phyloP scores from a whole-genome alignment of 2,329 filamentous ascomycete species.

The Cadophora sp. region DNA sequence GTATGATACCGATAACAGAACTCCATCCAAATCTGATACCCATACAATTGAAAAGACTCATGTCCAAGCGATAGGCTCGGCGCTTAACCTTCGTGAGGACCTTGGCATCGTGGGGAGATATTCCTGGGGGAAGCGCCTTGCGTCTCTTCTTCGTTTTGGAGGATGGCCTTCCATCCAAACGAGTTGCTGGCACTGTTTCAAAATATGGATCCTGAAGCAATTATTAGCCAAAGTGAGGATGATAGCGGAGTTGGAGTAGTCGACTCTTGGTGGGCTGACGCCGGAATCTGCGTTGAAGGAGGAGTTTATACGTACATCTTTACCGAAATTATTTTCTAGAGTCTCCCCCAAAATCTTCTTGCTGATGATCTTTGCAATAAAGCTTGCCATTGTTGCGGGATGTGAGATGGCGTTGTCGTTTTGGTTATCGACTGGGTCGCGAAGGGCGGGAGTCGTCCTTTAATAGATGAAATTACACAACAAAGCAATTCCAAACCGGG shows the following conservation, averaged over 20 bases:
- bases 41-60: slow-evolving; percentile 80
- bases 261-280: not conserved
- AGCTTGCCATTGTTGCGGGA: slow-evolving; percentile 55
- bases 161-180: slow-evolving; percentile 66
- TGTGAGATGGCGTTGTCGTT: slow-evolving; percentile 14
- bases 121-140: slow-evolving; percentile 82
- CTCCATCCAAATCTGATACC: slow-evolving; percentile 90
- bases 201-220: slow-evolving; percentile 84
- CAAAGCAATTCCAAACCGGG: slow-evolving; percentile 25
- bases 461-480: slow-evolving; percentile 28
- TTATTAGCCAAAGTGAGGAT: slow-evolving; percentile 8
- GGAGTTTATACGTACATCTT: slow-evolving; percentile 51
- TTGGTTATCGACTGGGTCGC: not conserved
- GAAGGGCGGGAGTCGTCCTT: slow-evolving; percentile 19
- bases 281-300: not conserved
- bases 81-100: slow-evolving; percentile 87
- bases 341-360: slow-evolving; percentile 65
- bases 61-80: slow-evolving; percentile 85
- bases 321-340: slow-evolving; percentile 63
- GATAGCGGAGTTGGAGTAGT: not conserved
- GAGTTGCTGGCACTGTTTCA: slow-evolving; percentile 78
- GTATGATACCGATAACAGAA: slow-evolving; percentile 83
- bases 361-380: slow-evolving; percentile 60
- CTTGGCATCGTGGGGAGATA: slow-evolving; percentile 81
- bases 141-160: slow-evolving; percentile 83